Evolutionary conservation across 352 stramenopile genomes (phyloP).

Genomic region (Globisporangium megalacanthum): DNA sequence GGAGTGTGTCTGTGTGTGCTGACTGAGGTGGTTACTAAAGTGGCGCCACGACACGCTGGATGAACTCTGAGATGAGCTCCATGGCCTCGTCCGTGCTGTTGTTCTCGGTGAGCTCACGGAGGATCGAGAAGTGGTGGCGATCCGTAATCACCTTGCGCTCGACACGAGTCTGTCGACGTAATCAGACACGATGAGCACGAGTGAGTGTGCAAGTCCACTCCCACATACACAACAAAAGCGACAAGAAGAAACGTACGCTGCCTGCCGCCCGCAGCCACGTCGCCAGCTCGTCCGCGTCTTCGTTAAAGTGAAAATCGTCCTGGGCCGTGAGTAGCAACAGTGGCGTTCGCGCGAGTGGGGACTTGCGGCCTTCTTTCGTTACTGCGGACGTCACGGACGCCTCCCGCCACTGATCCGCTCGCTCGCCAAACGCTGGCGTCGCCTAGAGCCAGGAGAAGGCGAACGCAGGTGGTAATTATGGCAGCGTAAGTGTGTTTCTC

Average conservation of each 20-base stretch:
- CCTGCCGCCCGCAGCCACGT: conserved; percentile 48
- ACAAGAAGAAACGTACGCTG: conserved; percentile 28
- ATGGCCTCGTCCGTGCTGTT: conserved; percentile 31
- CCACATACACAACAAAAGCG: too few relatives aligned
- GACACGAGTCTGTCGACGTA: conserved; percentile 28
- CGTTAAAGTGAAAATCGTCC: conserved; percentile 79
- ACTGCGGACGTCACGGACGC: conserved; percentile 51
- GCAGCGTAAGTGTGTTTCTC: too few relatives aligned
- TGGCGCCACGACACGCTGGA: conserved; percentile 15
- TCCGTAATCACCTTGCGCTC: conserved; percentile 35
- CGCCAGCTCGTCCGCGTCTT: conserved; percentile 62
- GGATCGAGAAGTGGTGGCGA: conserved; percentile 75
- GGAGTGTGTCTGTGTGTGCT: neutral
- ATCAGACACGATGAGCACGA: conserved; percentile 2
- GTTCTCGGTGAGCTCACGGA: conserved; percentile 48
- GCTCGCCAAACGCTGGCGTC: conserved; percentile 64
- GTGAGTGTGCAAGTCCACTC: too few relatives aligned
- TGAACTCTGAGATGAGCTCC: conserved; percentile 39
- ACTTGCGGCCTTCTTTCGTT: conserved; percentile 27
- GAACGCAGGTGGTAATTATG: too few relatives aligned
- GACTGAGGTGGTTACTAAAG: neutral
- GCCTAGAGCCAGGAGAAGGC: too few relatives aligned
- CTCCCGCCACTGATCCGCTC: conserved; percentile 61
- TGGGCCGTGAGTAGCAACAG: conserved; percentile 59
- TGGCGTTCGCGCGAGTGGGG: conserved; percentile 44